Evolutionary conservation across 495 filamentous ascomycete genomes (phyloP).

Genomic region (Daldinia bambusicola): DNA sequence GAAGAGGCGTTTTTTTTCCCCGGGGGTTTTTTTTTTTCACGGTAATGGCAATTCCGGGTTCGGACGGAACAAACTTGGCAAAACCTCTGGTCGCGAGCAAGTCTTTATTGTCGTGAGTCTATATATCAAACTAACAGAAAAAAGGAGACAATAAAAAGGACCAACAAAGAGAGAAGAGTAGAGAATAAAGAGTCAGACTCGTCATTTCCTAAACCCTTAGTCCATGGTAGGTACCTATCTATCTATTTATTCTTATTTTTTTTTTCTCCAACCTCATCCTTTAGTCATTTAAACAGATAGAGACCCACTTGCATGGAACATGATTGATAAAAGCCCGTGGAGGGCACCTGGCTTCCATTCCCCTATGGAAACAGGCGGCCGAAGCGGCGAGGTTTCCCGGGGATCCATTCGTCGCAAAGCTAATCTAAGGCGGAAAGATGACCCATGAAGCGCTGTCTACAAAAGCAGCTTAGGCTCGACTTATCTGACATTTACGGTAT

Average conservation of each 20-base stretch:
- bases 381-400: not conserved
- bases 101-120: not conserved
- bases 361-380: slow-evolving; percentile 11
- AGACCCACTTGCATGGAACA: slow-evolving; percentile 12
- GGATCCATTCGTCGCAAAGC: not conserved
- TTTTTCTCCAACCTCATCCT: not conserved
- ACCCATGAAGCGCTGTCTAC: slow-evolving; percentile 1
- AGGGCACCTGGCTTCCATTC: too few relatives aligned
- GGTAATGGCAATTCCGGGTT: not conserved
- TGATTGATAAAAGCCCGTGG: too few relatives aligned
- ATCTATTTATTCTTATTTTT: too few relatives aligned
- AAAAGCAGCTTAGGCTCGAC: not conserved
- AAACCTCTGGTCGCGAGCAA: not conserved
- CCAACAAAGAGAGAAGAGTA: not conserved
- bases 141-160: not conserved
- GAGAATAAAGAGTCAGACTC: too few relatives aligned
- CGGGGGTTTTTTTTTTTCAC: not conserved
- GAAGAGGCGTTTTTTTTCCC: not conserved
- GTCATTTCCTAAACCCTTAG: too few relatives aligned
- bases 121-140: not conserved
- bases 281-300: slow-evolving; percentile 16
- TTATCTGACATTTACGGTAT: not conserved
- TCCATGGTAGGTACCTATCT: too few relatives aligned
- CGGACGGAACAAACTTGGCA: not conserved
- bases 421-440: slow-evolving; percentile 35